Percentiles rank a stretch among this genome's conserved stretches.
These are phyloP conservation scores for Pseudogymnoascus sp. DNA, from an alignment of 2,329 filamentous ascomycete species.

Conservation along the genomic window DNA sequence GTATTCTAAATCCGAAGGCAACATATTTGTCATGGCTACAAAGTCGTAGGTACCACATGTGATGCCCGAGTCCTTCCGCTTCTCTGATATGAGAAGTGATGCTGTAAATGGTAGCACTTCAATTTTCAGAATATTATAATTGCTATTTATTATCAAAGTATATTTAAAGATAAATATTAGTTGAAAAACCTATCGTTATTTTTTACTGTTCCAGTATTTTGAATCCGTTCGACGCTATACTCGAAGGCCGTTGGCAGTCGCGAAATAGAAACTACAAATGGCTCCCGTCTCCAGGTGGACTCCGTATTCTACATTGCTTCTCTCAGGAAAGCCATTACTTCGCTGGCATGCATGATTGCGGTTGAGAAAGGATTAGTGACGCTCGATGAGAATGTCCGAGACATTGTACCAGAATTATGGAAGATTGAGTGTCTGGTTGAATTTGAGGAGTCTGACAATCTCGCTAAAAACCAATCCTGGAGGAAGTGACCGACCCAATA, in stretches of 20 bases:
- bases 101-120: not conserved
- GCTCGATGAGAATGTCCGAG: not conserved
- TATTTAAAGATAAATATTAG: too few species aligned
- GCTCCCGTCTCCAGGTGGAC: not conserved
- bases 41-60: not conserved
- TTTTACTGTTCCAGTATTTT: too few species aligned
- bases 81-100: not conserved
- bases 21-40: not conserved
- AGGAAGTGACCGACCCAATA: not conserved
- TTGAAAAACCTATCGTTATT: too few species aligned
- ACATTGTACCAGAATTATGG: slow-evolving; percentile 5
- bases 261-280: not conserved
- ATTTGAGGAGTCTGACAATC: slow-evolving; percentile 1
- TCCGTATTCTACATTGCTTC: not conserved
- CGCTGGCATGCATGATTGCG: not conserved
- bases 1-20: not conserved
- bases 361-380: not conserved
- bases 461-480: not conserved
- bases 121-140: not conserved
- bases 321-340: not conserved
- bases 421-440: not conserved
- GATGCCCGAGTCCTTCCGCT: not conserved
- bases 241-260: not conserved
- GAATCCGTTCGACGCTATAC: not conserved
- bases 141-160: not conserved